Conservation (phyloP, 345 rosid species). For the Rhizophora mangle region DNA sequence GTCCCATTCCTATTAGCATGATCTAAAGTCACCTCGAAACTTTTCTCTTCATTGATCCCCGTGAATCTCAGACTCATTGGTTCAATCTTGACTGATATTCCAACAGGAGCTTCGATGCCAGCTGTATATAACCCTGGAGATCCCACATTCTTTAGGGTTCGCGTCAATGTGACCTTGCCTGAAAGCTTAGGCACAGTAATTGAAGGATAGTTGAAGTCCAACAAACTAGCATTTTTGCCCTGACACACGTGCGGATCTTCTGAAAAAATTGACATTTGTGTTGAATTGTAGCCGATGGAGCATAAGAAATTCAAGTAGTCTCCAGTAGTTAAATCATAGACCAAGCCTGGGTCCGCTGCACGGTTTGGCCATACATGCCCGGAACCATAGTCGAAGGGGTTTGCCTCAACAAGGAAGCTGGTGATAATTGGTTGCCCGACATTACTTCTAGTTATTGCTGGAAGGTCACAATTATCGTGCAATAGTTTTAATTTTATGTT, state of each 20-base stretch:
- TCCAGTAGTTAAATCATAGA: constrained; percentile 12
- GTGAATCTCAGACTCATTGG: constrained; percentile 10
- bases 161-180: constrained; percentile 7
- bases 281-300: constrained; percentile 16
- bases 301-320: constrained; percentile 26
- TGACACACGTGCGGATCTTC: constrained; percentile 10
- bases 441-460: constrained; percentile 9
- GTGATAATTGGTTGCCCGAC: constrained; percentile 3
- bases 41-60: constrained; percentile 11
- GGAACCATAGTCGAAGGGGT: constrained; percentile 16
- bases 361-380: constrained; percentile 19
- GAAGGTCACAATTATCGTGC: background rate
- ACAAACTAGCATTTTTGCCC: background rate
- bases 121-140: constrained; percentile 6
- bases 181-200: constrained; percentile 19
- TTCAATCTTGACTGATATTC: constrained; percentile 6
- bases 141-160: constrained; percentile 23
- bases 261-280: constrained; percentile 11
- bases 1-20: background rate
- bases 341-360: constrained; percentile 22
- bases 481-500: background rate
- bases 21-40: constrained; percentile 3
- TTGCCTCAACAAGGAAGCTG: background rate
- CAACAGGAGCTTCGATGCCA: constrained; percentile 8
- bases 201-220: constrained; percentile 22